Percentiles rank a stretch among this genome's conserved stretches.
Evolutionary conservation across 768 basidiomycete species (phyloP).

Genomic region (Lactarius akahatsu): DNA sequence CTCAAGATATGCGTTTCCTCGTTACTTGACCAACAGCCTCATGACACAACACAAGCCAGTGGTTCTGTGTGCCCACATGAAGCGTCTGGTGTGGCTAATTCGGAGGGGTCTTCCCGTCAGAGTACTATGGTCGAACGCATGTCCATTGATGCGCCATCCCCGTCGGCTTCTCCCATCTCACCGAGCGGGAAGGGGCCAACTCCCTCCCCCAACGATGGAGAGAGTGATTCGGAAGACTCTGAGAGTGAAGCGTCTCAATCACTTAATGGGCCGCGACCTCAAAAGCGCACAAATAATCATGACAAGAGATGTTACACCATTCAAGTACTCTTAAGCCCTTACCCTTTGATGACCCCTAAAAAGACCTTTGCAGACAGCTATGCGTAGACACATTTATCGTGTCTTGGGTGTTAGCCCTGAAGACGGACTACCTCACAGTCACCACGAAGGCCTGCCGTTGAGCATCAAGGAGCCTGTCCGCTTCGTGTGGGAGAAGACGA

Average conservation of each 20-base stretch:
- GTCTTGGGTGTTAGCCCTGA: conserved; percentile 58
- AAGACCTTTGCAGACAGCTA: conserved; percentile 52
- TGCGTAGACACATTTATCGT: conserved; percentile 63
- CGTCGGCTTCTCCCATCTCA: conserved; percentile 35
- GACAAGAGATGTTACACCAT: conserved; percentile 67
- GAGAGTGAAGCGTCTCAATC: conserved; percentile 42
- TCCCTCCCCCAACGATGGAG: conserved; percentile 1
- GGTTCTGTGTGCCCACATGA: conserved; percentile 9
- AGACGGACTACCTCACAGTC: conserved; percentile 59
- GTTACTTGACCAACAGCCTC: conserved; percentile 3
- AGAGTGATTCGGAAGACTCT: conserved; percentile 30
- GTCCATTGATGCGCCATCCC: conserved; percentile 37
- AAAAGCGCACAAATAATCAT: conserved; percentile 56
- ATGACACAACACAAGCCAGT: conserved; percentile 4
- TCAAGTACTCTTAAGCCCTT: conserved; percentile 45
- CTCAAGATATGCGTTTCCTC: conserved; percentile 44
- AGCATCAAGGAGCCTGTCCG: conserved; percentile 56
- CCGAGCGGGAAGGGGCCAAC: conserved; percentile 35
- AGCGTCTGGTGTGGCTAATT: neutral
- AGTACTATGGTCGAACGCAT: neutral
- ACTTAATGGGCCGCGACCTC: conserved; percentile 34
- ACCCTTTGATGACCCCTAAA: conserved; percentile 1
- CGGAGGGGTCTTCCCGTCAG: conserved; percentile 1
- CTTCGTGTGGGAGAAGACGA: conserved; percentile 79
- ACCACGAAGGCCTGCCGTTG: conserved; percentile 52